Evolutionary conservation across 73 alveolate genomes (phyloP), one percentile per base, ranked within the genome.

Genomic region (Paraurostyla sp.): DNA sequence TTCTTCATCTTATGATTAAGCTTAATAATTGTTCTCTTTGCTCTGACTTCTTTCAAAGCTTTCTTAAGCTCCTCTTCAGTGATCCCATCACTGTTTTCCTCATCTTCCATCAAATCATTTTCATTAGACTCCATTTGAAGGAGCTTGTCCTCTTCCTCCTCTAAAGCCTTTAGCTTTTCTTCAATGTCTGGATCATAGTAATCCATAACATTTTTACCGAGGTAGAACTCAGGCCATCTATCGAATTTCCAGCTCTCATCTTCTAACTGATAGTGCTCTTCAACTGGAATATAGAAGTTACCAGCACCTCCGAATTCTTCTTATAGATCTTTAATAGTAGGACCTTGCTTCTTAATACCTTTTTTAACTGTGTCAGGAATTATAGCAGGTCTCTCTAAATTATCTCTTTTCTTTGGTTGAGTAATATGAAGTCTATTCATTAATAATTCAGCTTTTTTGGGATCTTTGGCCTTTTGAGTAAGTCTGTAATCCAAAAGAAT

Each of bases 181-280:
- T 93, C 92, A 58, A 97, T 97, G 60, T 97, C 99, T 32, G 99
- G 98, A 88, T 99, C 99, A 32, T 98, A 97, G 92, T 89, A 99
- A 92, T 99, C 99, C 76, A 93, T 94, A 48, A 99, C 98, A 92
- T 99, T 99, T 83, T 98, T 98, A 52, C 99, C 99, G 59, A 97
- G 98, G 97, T 97, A 94, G 91, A 99, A 93, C 93, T 97, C 99
- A 20, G 99, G 99, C 96, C 99, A 95, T 56, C 94, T 95, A 91
- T 99, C 99, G 95, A 94, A 97, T 95, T 93, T 97, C 99, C 99
- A 98, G 81, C 94, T 99, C 30, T 98, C 99, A 56, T 98, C 92
- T 68, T 96, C 99, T 43, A 96, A 94, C 50, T 86, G 91, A 62
- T 90, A 93, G 92, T 93, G 97, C 54, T 96, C 98, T 63, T 92